phyloP scores from a whole-genome alignment of 2,329 filamentous ascomycete species.

The Colletotrichum truncatum region DNA sequence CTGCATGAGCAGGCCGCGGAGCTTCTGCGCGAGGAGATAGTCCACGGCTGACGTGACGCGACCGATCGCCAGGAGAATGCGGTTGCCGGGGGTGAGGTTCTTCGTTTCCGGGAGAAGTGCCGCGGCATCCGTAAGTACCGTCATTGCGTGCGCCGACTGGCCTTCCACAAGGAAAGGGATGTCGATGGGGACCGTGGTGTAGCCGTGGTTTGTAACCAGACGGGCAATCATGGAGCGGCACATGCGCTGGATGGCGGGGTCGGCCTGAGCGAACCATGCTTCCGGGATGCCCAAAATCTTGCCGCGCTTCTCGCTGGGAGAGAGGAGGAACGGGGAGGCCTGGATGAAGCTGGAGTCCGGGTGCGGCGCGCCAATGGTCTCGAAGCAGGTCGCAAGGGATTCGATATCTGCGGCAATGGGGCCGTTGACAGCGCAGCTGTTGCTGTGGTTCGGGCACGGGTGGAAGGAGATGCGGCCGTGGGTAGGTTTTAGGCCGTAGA shows the following conservation, averaged over 20 bases:
- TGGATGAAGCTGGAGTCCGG: conserved; percentile 64
- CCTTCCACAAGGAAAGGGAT: conserved; percentile 70
- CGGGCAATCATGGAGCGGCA: conserved; percentile 57
- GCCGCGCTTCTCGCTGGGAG: conserved; percentile 33
- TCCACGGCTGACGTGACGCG: conserved; percentile 71
- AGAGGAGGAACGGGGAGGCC: conserved; percentile 36
- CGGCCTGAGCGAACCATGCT: conserved; percentile 67
- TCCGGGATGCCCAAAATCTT: conserved; percentile 71
- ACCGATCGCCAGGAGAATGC: conserved; percentile 72
- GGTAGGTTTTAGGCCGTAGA: conserved; percentile 78
- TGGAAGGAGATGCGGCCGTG: conserved; percentile 72
- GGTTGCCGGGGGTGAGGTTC: conserved; percentile 68
- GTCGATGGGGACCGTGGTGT: conserved; percentile 62
- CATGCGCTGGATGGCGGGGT: conserved; percentile 51
- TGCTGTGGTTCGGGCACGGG: conserved; percentile 67
- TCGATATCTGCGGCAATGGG: conserved; percentile 74
- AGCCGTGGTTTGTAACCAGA: conserved; percentile 61
- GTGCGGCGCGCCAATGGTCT: conserved; percentile 72
- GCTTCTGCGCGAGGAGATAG: conserved; percentile 74
- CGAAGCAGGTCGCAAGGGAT: conserved; percentile 73
- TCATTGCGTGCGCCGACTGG: conserved; percentile 77
- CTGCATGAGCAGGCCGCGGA: conserved; percentile 74
- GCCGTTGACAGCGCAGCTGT: conserved; percentile 71
- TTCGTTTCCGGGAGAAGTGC: conserved; percentile 55
- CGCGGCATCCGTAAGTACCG: conserved; percentile 72